Conservation (phyloP, 495 filamentous ascomycete species). For the Penicillium riverlandense region DNA sequence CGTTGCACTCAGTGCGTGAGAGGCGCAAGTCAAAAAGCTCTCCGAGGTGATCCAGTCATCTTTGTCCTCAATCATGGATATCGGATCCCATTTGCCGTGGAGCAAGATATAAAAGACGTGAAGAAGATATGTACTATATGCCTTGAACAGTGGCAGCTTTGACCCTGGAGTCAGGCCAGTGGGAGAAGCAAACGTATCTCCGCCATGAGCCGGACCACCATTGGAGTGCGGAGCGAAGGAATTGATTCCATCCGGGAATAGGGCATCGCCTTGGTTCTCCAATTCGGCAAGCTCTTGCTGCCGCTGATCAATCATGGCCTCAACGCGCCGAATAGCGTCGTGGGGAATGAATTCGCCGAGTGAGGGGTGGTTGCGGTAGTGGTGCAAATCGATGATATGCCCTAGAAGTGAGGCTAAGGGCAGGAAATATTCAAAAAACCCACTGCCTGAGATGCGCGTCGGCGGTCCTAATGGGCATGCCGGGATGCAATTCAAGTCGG, state of each 20-base stretch:
- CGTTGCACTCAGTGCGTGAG: conserved; percentile 47
- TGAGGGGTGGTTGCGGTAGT: conserved; percentile 66
- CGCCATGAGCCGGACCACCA: too few relatives aligned
- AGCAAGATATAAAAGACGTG: conserved; percentile 53
- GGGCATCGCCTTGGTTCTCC: background rate
- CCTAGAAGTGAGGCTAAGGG: conserved; percentile 78
- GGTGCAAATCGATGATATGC: conserved; percentile 74
- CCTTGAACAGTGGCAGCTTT: conserved; percentile 10
- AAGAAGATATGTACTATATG: conserved; percentile 40
- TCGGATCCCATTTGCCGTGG: conserved; percentile 53
- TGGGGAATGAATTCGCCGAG: conserved; percentile 42
- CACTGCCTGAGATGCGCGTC: conserved; percentile 17
- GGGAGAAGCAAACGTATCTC: background rate
- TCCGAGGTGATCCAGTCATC: conserved; percentile 52
- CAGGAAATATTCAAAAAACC: conserved; percentile 72
- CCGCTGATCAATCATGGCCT: conserved; percentile 10
- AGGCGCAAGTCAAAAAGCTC: conserved; percentile 43
- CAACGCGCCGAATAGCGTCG: conserved; percentile 9
- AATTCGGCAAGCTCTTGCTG: conserved; percentile 10
- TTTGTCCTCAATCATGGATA: conserved; percentile 48
- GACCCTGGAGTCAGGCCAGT: background rate
- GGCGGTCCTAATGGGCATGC: conserved; percentile 17
- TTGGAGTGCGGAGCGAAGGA: too few relatives aligned
- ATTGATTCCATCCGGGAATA: background rate
- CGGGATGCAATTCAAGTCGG: conserved; percentile 15